These are phyloP conservation scores for Sisymbrium irio DNA, from an alignment of 345 rosid genomes.

Conservation along the genomic window DNA sequence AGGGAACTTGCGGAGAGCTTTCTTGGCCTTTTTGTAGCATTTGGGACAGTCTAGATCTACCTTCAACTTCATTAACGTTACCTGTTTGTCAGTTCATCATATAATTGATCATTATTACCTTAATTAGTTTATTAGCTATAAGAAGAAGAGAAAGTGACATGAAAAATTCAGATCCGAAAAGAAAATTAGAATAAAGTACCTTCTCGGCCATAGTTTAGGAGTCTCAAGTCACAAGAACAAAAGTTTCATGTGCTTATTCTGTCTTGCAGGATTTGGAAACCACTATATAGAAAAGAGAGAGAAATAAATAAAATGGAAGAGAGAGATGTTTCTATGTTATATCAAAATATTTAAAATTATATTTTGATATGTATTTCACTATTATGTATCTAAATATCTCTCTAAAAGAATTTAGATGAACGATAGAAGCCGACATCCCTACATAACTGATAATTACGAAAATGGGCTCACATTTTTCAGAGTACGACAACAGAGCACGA, in stretches of 20 bases:
- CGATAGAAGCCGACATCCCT: background rate
- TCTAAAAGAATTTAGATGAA: background rate
- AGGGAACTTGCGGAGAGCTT: constrained; percentile 55
- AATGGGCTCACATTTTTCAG: too few relatives aligned
- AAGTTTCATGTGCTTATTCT: background rate
- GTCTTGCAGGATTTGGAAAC: background rate
- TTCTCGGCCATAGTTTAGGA: constrained; percentile 29
- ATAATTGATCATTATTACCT: constrained; percentile 16
- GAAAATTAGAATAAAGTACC: background rate
- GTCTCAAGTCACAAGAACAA: constrained; percentile 8
- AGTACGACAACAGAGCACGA: too few relatives aligned
- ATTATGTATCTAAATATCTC: too few relatives aligned
- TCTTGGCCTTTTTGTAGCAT: constrained; percentile 68
- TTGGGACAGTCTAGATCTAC: constrained; percentile 63
- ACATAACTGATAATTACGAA: background rate
- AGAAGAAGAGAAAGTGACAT: background rate
- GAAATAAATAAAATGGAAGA: background rate
- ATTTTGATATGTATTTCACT: too few relatives aligned
- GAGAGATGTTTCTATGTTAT: background rate
- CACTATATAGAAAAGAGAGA: constrained; percentile 10
- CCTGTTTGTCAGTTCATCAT: constrained; percentile 37
- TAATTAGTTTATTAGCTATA: background rate
- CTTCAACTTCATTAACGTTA: constrained; percentile 52
- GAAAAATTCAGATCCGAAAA: background rate
- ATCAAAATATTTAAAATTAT: background rate